Evolutionary conservation across 768 basidiomycete species (phyloP).

Genomic region (Floccularia luteovirens): DNA sequence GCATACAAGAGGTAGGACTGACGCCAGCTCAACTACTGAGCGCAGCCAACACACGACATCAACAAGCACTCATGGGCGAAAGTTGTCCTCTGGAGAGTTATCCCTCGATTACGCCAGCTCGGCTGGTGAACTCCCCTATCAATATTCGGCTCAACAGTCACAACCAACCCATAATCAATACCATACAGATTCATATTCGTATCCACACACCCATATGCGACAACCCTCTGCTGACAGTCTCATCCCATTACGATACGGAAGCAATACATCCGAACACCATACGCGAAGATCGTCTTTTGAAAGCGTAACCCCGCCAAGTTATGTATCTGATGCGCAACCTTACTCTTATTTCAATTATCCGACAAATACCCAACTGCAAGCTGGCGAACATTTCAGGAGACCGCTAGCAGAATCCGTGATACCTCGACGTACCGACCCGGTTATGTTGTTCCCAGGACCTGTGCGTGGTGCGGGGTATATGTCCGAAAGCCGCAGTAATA

Average conservation of each 20-base stretch:
- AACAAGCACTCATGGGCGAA: too few relatives aligned
- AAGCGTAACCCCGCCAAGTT: not conserved
- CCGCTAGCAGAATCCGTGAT: slow-evolving; percentile 16
- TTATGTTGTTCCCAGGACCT: slow-evolving; percentile 26
- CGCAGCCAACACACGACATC: too few relatives aligned
- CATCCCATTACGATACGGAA: not conserved
- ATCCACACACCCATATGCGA: too few relatives aligned
- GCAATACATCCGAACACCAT: not conserved
- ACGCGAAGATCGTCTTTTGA: not conserved
- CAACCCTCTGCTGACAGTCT: not conserved
- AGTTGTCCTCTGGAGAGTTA: too few relatives aligned
- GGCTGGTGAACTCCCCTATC: too few relatives aligned
- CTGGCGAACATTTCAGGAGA: slow-evolving; percentile 4
- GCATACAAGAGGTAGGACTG: too few relatives aligned
- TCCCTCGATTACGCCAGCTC: too few relatives aligned
- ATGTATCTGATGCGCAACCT: not conserved
- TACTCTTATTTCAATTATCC: not conserved
- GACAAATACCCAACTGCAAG: not conserved
- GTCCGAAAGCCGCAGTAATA: too few relatives aligned
- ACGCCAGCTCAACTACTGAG: too few relatives aligned
- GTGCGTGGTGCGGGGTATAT: slow-evolving; percentile 27
- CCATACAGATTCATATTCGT: too few relatives aligned
- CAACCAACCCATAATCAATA: too few relatives aligned
- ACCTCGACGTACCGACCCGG: slow-evolving; percentile 14
- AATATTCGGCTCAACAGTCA: too few relatives aligned